phyloP scores from a whole-genome alignment of 1,139 yeast species.

The Chernovozyma sophiae-reginae region DNA sequence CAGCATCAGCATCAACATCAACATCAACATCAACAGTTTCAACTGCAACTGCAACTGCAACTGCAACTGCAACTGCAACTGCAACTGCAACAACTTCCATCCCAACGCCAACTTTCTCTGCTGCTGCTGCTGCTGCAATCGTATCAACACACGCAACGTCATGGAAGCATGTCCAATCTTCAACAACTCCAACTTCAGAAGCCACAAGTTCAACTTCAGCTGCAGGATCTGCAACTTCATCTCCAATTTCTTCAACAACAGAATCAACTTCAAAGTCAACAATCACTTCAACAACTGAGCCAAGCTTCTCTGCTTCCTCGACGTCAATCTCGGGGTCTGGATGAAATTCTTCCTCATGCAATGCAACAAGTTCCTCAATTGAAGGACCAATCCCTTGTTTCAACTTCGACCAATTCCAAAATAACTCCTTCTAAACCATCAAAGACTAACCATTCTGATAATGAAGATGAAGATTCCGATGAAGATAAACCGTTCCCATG shows the following conservation, averaged over 20 bases:
- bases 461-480: constrained; percentile 14
- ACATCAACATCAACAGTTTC: constrained; percentile 4
- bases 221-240: not conserved
- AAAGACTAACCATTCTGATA: not conserved
- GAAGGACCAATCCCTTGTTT: not conserved
- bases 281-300: not conserved
- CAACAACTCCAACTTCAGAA: not conserved
- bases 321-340: not conserved
- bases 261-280: not conserved
- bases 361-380: not conserved
- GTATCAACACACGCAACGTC: not conserved
- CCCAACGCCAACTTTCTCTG: not conserved
- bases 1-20: constrained; percentile 7
- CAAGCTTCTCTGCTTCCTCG: not conserved
- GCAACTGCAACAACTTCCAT: not conserved
- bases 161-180: too few species aligned
- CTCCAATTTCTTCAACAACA: not conserved
- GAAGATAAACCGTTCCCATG: constrained; percentile 42
- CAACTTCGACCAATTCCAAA: not conserved
- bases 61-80: not conserved
- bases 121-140: not conserved
- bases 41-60: constrained; percentile 2
- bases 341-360: not conserved
- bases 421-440: not conserved
- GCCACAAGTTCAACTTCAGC: not conserved